phyloP scores from a whole-genome alignment of 164 flowering plant genomes.

The Saururus chinensis region DNA sequence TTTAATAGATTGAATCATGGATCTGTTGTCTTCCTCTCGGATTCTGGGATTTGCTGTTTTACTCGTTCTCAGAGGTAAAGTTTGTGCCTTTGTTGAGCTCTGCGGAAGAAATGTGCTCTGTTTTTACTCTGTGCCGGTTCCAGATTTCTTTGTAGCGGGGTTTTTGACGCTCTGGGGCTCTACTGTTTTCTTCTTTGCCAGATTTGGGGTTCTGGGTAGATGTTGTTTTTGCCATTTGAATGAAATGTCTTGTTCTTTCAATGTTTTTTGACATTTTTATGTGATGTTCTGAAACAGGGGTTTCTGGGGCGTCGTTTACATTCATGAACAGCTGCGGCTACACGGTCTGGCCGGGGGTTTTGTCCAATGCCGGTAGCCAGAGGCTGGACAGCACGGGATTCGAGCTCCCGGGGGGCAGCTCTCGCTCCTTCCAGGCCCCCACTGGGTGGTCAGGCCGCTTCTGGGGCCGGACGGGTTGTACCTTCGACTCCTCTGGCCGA shows the following conservation, averaged over 20 bases:
- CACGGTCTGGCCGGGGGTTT: constrained; percentile 88
- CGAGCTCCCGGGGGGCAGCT: constrained; percentile 36
- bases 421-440: constrained; percentile 55
- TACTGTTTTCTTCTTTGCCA: background rate
- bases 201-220: background rate
- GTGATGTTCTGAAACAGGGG: constrained; percentile 18
- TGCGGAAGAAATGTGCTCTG: no score
- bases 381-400: constrained; percentile 60
- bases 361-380: constrained; percentile 51
- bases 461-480: constrained; percentile 87
- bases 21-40: background rate
- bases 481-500: constrained; percentile 36
- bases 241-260: background rate
- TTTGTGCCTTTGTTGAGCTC: no score
- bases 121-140: no score
- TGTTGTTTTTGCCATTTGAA: background rate
- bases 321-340: constrained; percentile 66
- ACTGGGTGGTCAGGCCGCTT: constrained; percentile 87
- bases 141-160: no score
- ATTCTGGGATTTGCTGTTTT: constrained; percentile 3
- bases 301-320: constrained; percentile 52
- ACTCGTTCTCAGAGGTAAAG: constrained; percentile 6
- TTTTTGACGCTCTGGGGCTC: background rate
- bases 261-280: background rate
- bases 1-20: background rate